A percentile compares a stretch with the other conserved stretches of the same genome.
phyloP scores from a whole-genome alignment of 345 rosid genomes.

The Psidium friedrichsthalianum region DNA sequence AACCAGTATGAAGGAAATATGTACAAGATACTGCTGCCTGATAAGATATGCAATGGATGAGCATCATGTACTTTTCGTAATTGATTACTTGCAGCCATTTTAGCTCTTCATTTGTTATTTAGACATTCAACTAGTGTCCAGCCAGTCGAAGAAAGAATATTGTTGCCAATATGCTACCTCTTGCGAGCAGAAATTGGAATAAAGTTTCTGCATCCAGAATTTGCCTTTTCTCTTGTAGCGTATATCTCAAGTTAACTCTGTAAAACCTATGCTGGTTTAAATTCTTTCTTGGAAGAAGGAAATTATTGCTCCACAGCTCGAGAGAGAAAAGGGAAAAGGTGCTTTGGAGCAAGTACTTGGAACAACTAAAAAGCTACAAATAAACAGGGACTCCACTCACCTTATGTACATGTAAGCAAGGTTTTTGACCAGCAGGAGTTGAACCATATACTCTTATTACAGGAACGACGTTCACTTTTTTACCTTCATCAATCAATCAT shows the following conservation, averaged over 20 bases:
- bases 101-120: background rate
- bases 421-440: conserved; percentile 88
- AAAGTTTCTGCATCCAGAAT: background rate
- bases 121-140: background rate
- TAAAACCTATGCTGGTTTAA: background rate
- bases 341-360: background rate
- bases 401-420: conserved; percentile 85
- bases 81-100: background rate
- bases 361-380: background rate
- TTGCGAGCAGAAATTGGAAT: background rate
- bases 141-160: background rate
- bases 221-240: background rate
- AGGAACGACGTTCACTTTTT: conserved; percentile 74
- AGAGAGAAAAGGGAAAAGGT: too few relatives aligned
- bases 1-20: background rate
- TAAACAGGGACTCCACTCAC: conserved; percentile 14
- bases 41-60: background rate
- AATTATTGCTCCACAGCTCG: background rate
- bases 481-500: conserved; percentile 34
- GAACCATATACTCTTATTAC: conserved; percentile 82
- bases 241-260: background rate
- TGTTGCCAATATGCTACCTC: background rate
- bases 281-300: background rate
- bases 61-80: background rate
- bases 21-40: background rate